A percentile compares a stretch with the other conserved stretches of the same genome.
Conservation (phyloP, 139 green algal species). For the Parachlorella kessleri region DNA sequence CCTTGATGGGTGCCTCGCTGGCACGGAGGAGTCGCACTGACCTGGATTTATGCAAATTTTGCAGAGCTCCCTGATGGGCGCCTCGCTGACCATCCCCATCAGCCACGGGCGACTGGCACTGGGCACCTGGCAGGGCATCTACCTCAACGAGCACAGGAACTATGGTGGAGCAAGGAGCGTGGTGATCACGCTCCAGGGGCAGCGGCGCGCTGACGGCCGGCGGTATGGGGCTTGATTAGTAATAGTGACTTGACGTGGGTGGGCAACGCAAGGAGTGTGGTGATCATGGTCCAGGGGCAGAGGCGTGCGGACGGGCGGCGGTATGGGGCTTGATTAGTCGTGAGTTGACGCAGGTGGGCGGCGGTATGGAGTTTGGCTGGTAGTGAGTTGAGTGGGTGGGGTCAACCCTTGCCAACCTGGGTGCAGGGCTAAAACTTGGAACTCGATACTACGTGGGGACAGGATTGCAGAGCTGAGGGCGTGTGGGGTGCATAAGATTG, state of each 20-base stretch:
- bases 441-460: no score
- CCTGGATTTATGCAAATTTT: not conserved
- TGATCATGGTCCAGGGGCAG: slow-evolving; percentile 80
- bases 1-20: slow-evolving; percentile 67
- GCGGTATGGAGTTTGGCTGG: no score
- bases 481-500: no score
- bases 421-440: no score
- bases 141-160: slow-evolving; percentile 77
- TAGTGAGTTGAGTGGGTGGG: no score
- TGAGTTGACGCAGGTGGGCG: no score
- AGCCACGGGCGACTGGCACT: slow-evolving; percentile 59
- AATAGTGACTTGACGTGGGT: no score
- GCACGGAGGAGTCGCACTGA: no score
- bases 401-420: no score
- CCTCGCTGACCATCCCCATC: slow-evolving; percentile 61
- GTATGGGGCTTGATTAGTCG: no score
- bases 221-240: no score
- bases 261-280: slow-evolving; percentile 55
- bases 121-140: slow-evolving; percentile 84
- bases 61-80: slow-evolving; percentile 75
- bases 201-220: slow-evolving; percentile 61
- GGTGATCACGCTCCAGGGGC: slow-evolving; percentile 72
- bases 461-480: no score
- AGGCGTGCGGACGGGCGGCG: slow-evolving; percentile 59
- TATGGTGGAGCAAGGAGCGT: slow-evolving; percentile 47